Conservation (phyloP, 768 basidiomycete species). For the Strobilomyces confusus region DNA sequence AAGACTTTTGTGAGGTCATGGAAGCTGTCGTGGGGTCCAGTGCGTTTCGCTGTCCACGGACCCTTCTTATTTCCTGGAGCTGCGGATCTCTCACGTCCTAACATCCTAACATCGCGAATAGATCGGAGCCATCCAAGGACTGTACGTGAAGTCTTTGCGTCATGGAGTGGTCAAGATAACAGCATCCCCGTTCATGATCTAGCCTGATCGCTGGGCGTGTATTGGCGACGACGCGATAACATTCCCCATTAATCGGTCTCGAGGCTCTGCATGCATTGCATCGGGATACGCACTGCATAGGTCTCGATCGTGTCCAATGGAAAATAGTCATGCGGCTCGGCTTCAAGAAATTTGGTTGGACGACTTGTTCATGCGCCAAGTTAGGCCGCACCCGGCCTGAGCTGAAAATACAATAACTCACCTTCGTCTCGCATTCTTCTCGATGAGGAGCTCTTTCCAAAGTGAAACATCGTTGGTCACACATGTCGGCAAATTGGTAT, state of each 20-base stretch:
- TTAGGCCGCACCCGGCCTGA: no score
- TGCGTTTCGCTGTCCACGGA: not conserved
- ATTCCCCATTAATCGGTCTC: not conserved
- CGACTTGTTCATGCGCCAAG: no score
- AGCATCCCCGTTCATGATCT: not conserved
- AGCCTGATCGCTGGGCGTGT: not conserved
- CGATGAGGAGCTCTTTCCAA: not conserved
- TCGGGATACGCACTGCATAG: not conserved
- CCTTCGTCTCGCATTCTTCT: not conserved
- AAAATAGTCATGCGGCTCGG: no score
- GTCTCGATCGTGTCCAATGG: no score
- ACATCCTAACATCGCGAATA: not conserved
- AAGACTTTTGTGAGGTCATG: conserved; percentile 3
- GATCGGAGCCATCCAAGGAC: not conserved
- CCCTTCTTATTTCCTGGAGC: not conserved
- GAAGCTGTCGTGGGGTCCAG: not conserved
- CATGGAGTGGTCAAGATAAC: not conserved
- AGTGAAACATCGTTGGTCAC: not conserved
- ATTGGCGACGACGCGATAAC: not conserved
- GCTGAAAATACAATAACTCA: not conserved
- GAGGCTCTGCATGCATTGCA: not conserved
- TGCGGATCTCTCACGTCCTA: no score
- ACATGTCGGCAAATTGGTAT: not conserved
- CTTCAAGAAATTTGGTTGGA: no score
- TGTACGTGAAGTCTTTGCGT: not conserved